Evolutionary conservation across 805 yeast genomes (phyloP).

Genomic region (Spathaspora boniae): DNA sequence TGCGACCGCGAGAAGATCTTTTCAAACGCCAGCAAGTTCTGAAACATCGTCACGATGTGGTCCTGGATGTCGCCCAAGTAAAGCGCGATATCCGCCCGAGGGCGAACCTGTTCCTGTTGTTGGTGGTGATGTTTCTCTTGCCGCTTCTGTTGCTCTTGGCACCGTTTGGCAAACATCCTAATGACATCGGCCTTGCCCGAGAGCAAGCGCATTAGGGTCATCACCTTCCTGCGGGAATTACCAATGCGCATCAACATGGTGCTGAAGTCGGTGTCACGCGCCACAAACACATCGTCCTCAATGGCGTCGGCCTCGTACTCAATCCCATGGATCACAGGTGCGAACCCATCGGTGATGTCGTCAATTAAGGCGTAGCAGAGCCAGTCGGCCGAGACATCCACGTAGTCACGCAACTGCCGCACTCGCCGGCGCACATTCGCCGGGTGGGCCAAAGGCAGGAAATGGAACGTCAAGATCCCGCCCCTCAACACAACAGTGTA

Average conservation of each 20-base stretch:
- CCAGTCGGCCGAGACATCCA: conserved; percentile 79
- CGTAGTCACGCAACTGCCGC: conserved; percentile 73
- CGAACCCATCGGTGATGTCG: conserved; percentile 83
- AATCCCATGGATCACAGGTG: conserved; percentile 72
- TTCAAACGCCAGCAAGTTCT: conserved; percentile 83
- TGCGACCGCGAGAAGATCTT: conserved; percentile 91
- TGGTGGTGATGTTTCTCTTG: conserved; percentile 1
- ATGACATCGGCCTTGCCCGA: conserved; percentile 96
- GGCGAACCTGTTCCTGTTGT: conserved; percentile 32
- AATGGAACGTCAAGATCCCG: conserved; percentile 60
- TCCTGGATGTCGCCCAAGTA: conserved; percentile 95
- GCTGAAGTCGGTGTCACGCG: conserved; percentile 70
- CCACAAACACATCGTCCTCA: conserved; percentile 81
- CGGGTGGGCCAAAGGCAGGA: conserved; percentile 55
- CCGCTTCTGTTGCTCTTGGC: conserved; percentile 54
- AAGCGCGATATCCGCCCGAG: conserved; percentile 87
- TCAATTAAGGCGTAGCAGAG: conserved; percentile 76
- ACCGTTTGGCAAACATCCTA: conserved; percentile 92
- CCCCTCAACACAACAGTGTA: conserved; percentile 62
- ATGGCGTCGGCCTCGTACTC: conserved; percentile 81
- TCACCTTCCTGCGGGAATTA: conserved; percentile 83
- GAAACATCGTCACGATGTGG: conserved; percentile 95
- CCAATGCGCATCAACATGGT: conserved; percentile 80
- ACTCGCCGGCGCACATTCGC: conserved; percentile 79
- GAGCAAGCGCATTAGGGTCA: conserved; percentile 85